Conservation (phyloP, 129 eudicot species). For the Centella asiatica region DNA sequence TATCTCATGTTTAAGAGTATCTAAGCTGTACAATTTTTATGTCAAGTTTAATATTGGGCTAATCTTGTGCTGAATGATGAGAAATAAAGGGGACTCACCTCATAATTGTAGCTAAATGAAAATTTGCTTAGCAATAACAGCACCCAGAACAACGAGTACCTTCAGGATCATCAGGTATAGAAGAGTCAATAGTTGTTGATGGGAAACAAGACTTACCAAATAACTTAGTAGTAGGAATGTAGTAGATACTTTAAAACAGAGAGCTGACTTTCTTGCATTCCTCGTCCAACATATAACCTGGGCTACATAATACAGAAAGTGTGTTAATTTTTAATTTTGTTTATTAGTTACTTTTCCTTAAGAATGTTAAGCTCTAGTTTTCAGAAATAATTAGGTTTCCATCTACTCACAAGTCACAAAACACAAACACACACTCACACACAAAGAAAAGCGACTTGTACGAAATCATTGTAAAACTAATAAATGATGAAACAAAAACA, state of each 20-base stretch:
- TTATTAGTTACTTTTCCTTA: too few species aligned
- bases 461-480: neutral
- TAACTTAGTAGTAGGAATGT: conserved; percentile 9
- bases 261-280: conserved; percentile 93
- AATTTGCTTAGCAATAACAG: conserved; percentile 75
- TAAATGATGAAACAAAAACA: neutral
- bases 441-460: neutral
- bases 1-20: too few species aligned
- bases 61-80: neutral
- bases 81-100: conserved; percentile 34
- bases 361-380: too few species aligned
- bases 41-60: neutral
- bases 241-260: conserved; percentile 63
- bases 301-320: conserved; percentile 46
- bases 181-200: conserved; percentile 4
- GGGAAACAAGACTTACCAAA: conserved; percentile 4
- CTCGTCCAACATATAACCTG: conserved; percentile 82
- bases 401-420: neutral
- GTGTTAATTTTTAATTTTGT: neutral
- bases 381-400: too few species aligned
- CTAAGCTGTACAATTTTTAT: too few species aligned
- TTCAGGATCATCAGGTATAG: conserved; percentile 25
- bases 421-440: neutral
- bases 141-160: conserved; percentile 87
- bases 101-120: conserved; percentile 82